Evolutionary conservation across 75 land plant species (phyloP).

Genomic region (Selaginella moellendorffii): DNA sequence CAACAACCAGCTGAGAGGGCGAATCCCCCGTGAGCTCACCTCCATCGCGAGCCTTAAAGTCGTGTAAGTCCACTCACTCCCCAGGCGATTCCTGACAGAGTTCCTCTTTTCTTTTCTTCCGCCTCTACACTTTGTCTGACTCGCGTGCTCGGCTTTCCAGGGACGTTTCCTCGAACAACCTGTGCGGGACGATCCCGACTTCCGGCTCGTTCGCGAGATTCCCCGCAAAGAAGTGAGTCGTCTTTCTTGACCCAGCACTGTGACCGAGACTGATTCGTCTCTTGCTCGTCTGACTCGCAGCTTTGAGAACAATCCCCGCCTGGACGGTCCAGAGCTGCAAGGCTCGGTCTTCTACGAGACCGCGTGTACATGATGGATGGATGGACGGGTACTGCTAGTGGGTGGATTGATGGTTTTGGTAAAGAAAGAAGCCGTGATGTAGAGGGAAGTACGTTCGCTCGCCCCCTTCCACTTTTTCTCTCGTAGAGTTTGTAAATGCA

Average conservation of each 20-base stretch:
- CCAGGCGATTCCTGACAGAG: no score
- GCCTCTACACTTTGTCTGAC: neutral
- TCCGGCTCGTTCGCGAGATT: constrained; percentile 7
- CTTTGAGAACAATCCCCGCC: constrained; percentile 7
- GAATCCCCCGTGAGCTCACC: neutral
- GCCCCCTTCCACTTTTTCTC: no score
- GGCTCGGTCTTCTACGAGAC: constrained; percentile 4
- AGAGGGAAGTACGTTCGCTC: no score
- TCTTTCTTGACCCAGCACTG: neutral
- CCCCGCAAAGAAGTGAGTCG: constrained; percentile 3
- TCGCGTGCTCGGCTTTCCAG: neutral
- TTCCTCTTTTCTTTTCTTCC: neutral
- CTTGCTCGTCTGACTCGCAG: neutral
- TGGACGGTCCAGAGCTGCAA: constrained; percentile 9
- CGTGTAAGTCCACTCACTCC: constrained; percentile 8
- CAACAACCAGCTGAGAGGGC: constrained; percentile 2
- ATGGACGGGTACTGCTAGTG: neutral
- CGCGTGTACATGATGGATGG: neutral
- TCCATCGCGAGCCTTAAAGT: neutral
- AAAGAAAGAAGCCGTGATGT: no score
- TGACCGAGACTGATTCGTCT: no score
- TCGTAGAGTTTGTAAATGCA: no score
- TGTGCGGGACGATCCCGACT: constrained; percentile 5
- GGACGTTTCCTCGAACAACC: neutral
- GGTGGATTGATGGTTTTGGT: neutral